Base-by-base conservation (phyloP, 1,284 basidiomycete species). In the Mycena sp. region DNA sequence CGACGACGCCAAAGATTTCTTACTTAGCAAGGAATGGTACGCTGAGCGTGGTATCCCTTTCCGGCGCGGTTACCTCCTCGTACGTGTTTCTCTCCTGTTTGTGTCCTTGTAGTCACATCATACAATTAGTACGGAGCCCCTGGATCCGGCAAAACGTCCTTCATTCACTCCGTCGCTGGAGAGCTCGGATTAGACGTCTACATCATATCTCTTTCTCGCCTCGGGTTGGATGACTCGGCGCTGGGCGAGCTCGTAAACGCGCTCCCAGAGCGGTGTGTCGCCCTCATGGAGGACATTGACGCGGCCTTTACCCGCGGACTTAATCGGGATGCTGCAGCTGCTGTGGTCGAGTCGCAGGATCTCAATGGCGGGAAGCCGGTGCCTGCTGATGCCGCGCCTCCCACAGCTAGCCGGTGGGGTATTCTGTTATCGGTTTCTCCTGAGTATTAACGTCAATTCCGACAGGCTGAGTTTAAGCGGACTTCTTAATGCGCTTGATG, bases 211-310 rank as follows among this genome's bases (percentile, higher is more conserved):
- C 82, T 94, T 17, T 88, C 90, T 2, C 83, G 86, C 19, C 72
- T 80, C 4, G 87, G 87, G 10, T 74, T 95, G 62, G 90, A 93
- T 71, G 93, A 95, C 71, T 78, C 80, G 1, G 73, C 77, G 4
- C 83, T 94, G 25, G 81, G 79, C 45, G 81, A 85, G 23, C 79
- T 93, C 40, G 86, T 93, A 61, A 82, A 84, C 9, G 81, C 84
- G 6, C 82, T 93, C 3, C 91, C 92, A 57, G 81, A 86, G 54
- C 80, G 84, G 61, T 90, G 87, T 67, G 88, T 94, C 60, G 87
- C 90, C 0, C 78, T 94, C 26, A 90, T 94, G 84, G 92, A 94
- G 75, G 92, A 92, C 71, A 89, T 93, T 59, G 91, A 93, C 65
- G 91, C 88, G 4, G 89, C 89, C 0, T 90, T 92, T 73, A 84